Evolutionary conservation across 768 basidiomycete species (phyloP), one percentile per base, ranked within the genome.

Genomic region (Lactarius hatsudake): DNA sequence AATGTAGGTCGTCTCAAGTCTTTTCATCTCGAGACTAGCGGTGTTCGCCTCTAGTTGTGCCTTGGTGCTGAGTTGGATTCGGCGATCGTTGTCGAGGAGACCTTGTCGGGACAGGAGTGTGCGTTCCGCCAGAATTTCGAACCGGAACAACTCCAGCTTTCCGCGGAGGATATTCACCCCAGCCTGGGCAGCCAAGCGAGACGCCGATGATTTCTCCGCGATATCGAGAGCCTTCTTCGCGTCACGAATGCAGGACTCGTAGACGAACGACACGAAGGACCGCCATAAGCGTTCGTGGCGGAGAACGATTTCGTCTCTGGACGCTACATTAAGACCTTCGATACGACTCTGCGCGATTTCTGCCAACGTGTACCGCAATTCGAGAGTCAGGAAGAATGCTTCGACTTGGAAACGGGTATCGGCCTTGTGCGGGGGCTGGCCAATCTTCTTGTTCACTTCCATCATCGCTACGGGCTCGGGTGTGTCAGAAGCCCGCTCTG

Each of bases 341-440:
- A 74, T 60, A 17, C 75, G 74, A 12, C 69, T 67, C 56, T 68
- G 61, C 6, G 78, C 80, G 18, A 79, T 59, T 23, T 75, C 66
- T 0, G 73, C 77, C 26, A 81, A 65, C 15, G 71, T 63, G 32
- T 75, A 74, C 7, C 80, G 78, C 7, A 79, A 63, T 23, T 78
- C 74, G 53, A 81, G 74, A 12, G 76, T 75, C 15, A 75, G 65
- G 67, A 77, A 72, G 65, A 77, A 73, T 0, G 75, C 80, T 51
- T 79, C 78, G 40, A 78, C 71, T 38, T 72, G 71, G 71, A 76
- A 77, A 9, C 77, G 75, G 0, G 72, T 72, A 56, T 78, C 76
- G 6, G 78, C 77, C 38, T 73, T 75, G n/a, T 78, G 79, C 1
- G 73, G 75, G 0, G 77, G 75, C 42, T 76, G 75, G 2, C 78